Conservation (phyloP, 257 asterid species). For the Penstemon eatonii region DNA sequence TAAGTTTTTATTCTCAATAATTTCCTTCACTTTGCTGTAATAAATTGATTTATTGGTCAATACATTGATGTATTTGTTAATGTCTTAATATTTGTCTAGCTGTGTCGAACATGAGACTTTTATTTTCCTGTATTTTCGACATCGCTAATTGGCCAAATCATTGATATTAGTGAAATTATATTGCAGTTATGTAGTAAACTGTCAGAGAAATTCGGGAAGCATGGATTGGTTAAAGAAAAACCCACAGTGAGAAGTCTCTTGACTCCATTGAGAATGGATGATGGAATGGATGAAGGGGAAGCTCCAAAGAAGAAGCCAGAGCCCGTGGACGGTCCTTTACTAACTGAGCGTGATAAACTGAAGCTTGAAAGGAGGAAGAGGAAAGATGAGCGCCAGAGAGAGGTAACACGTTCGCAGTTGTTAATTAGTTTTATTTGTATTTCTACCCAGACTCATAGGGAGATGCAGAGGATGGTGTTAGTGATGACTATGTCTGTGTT, state of each 20-base stretch:
- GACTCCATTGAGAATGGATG: conserved; percentile 92
- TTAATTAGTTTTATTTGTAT: conserved; percentile 8
- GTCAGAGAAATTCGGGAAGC: conserved; percentile 88
- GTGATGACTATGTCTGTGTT: conserved; percentile 9
- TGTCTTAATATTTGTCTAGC: neutral
- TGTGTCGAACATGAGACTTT: neutral
- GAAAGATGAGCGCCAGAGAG: conserved; percentile 94
- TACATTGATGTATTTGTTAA: neutral
- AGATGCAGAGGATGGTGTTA: neutral
- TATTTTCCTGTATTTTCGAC: neutral
- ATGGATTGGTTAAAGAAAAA: conserved; percentile 79
- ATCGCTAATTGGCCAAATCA: neutral
- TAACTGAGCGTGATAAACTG: conserved; percentile 94
- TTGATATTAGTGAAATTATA: conserved; percentile 16
- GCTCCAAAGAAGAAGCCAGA: conserved; percentile 87
- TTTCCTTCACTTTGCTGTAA: neutral
- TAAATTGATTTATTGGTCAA: neutral
- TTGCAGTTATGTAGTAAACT: conserved; percentile 73
- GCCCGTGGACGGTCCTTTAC: conserved; percentile 94
- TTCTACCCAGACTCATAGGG: neutral
- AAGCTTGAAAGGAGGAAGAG: conserved; percentile 94
- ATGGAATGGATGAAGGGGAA: conserved; percentile 92
- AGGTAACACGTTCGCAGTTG: conserved; percentile 46
- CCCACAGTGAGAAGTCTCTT: conserved; percentile 90
- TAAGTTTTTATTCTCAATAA: neutral